Evolutionary conservation across 768 basidiomycete genomes (phyloP).

Genomic region (Imleria badia): DNA sequence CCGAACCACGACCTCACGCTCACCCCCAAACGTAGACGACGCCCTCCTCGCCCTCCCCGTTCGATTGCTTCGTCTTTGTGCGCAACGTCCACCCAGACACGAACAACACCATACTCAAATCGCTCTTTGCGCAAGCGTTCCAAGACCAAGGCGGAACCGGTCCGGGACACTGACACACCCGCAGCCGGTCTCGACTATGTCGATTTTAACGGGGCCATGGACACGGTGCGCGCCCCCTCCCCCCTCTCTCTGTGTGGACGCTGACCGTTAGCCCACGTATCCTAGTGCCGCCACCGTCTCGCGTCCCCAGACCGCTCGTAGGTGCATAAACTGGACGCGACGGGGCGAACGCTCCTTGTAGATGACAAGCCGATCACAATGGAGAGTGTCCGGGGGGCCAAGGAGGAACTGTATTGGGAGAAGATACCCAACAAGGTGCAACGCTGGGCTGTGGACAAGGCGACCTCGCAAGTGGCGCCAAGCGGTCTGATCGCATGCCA

Average conservation of each 20-base stretch:
- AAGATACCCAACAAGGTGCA: slow-evolving; percentile 75
- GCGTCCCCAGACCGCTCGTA: slow-evolving; percentile 49
- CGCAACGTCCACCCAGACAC: slow-evolving; percentile 71
- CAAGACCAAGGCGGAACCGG: background rate
- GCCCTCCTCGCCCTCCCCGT: slow-evolving; percentile 49
- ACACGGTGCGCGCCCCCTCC: slow-evolving; percentile 48
- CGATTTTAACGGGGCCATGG: slow-evolving; percentile 77
- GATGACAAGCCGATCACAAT: slow-evolving; percentile 36
- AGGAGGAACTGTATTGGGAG: slow-evolving; percentile 76
- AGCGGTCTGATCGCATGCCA: background rate
- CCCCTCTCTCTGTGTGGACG: background rate
- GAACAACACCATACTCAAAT: slow-evolving; percentile 77
- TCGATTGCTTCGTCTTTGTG: slow-evolving; percentile 66
- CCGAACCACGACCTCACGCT: background rate
- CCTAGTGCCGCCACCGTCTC: slow-evolving; percentile 75
- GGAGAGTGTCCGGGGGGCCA: slow-evolving; percentile 61
- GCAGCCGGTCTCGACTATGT: slow-evolving; percentile 63
- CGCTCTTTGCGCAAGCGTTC: slow-evolving; percentile 51
- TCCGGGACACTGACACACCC: too few species aligned
- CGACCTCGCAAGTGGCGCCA: background rate
- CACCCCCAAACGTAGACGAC: slow-evolving; percentile 7
- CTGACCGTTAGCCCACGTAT: background rate
- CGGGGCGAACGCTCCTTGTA: slow-evolving; percentile 32
- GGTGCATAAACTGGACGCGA: slow-evolving; percentile 53
- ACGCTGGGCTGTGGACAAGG: slow-evolving; percentile 56